Evolutionary conservation across 2,329 filamentous ascomycete species (phyloP).

Genomic region (Fusarium euwallaceae): DNA sequence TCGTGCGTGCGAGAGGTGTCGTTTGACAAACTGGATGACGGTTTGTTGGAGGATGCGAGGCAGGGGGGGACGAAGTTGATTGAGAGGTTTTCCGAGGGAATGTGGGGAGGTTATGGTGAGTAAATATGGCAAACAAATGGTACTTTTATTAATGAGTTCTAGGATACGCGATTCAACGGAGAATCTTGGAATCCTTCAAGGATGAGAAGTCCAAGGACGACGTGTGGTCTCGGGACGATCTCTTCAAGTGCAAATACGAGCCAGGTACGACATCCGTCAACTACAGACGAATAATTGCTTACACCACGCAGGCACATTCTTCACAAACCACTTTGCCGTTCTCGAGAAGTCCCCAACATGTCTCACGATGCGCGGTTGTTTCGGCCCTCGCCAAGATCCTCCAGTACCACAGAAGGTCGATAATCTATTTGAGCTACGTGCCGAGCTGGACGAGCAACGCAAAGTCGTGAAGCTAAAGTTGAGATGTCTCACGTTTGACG

Average conservation of each 20-base stretch:
- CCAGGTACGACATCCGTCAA: conserved; percentile 16
- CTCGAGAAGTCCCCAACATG: conserved; percentile 28
- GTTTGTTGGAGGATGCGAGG: conserved; percentile 25
- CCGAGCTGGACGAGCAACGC: conserved; percentile 3
- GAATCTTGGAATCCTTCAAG: conserved; percentile 20
- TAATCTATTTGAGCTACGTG: conserved; percentile 30
- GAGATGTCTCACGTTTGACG: conserved; percentile 29
- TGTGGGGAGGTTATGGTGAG: conserved; percentile 42
- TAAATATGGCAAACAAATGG: rapidly evolving
- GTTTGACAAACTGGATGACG: conserved; percentile 7
- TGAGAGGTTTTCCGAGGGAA: conserved; percentile 31
- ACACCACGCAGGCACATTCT: conserved; percentile 22
- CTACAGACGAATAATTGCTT: too few relatives aligned
- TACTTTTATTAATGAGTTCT: rapidly evolving
- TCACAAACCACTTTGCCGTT: conserved; percentile 37
- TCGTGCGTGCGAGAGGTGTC: conserved; percentile 35
- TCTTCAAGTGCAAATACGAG: conserved; percentile 32
- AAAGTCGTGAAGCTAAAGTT: conserved; percentile 12
- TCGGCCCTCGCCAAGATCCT: conserved; percentile 25
- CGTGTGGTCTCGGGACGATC: conserved; percentile 35
- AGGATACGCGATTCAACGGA: conserved; percentile 32
- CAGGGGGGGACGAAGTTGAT: conserved; percentile 32
- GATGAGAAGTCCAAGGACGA: conserved; percentile 22
- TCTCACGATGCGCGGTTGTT: conserved; percentile 31
- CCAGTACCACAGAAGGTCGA: conserved; percentile 1